phyloP scores from a whole-genome alignment of 306 rosid genomes.

The Vicia villosa region DNA sequence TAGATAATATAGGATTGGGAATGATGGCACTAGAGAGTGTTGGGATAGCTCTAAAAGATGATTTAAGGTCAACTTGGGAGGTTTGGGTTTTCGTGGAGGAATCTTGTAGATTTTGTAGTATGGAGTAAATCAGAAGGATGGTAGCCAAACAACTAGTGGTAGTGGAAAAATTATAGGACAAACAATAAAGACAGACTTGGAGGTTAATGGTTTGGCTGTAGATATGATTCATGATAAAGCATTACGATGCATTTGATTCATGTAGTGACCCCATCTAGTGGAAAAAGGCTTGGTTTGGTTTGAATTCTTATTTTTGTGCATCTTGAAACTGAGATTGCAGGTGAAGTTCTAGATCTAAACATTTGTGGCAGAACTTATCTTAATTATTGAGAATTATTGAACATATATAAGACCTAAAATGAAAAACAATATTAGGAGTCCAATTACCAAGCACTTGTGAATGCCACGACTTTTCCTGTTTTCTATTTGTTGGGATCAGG shows the following conservation, averaged over 20 bases:
- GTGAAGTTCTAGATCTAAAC: constrained; percentile 4
- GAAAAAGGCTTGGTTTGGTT: background rate
- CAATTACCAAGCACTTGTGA: background rate
- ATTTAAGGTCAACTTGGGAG: background rate
- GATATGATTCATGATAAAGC: background rate
- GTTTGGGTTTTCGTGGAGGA: background rate
- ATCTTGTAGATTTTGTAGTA: background rate
- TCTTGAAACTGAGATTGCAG: no score
- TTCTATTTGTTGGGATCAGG: no score
- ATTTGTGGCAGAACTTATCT: constrained; percentile 12
- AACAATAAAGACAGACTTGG: background rate
- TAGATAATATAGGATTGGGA: background rate
- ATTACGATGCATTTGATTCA: background rate
- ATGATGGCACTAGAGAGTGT: background rate
- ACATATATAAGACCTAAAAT: constrained; percentile 3
- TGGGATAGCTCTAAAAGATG: background rate
- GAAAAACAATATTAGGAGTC: constrained; percentile 6
- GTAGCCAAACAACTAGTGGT: background rate
- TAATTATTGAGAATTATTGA: constrained; percentile 1
- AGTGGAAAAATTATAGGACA: background rate
- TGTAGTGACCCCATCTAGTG: background rate
- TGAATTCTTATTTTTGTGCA: no score
- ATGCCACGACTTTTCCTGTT: no score
- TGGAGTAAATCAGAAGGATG: background rate
- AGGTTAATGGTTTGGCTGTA: background rate